Percentiles rank a stretch among this genome's conserved stretches.
Evolutionary conservation across 371 early-diverging fungal species (phyloP).

Genomic region (Mucor mucedo): DNA sequence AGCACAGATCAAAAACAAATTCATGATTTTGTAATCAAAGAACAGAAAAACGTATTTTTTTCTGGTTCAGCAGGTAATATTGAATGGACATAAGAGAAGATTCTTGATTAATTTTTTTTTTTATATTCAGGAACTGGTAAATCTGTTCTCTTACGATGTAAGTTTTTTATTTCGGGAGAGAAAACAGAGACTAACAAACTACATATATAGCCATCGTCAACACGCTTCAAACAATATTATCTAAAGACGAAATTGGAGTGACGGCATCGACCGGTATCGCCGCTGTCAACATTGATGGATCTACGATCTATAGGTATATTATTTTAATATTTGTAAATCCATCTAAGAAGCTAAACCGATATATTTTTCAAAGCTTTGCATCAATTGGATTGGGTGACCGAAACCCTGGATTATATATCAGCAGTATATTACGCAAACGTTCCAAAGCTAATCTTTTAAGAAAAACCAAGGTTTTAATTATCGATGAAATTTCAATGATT

Average conservation of each 20-base stretch:
- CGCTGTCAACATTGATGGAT: conserved; percentile 82
- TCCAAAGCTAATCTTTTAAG: conserved; percentile 52
- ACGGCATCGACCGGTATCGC: conserved; percentile 94
- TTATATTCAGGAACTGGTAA: conserved; percentile 73
- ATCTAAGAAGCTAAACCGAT: too few relatives aligned
- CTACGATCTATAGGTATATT: conserved; percentile 68
- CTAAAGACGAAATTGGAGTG: conserved; percentile 60
- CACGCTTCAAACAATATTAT: conserved; percentile 35
- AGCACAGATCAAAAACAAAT: conserved; percentile 59
- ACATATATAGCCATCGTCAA: conserved; percentile 60
- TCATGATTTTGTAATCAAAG: conserved; percentile 57
- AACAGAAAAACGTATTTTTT: conserved; percentile 67
- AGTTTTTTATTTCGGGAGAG: not conserved
- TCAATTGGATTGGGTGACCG: conserved; percentile 73
- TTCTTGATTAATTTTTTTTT: not conserved
- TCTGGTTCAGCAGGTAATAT: conserved; percentile 78
- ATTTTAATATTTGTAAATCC: too few relatives aligned
- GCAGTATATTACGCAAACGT: conserved; percentile 35
- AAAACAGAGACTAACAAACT: not conserved
- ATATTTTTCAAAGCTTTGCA: conserved; percentile 54
- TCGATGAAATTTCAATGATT: conserved; percentile 95
- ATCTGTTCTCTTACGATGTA: conserved; percentile 63
- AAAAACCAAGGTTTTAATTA: conserved; percentile 71
- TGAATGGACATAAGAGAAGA: not conserved
- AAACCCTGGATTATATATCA: conserved; percentile 40